phyloP scores from a whole-genome alignment of 108 stramenopile genomes.

The Cyclostephanos tholiformis region DNA sequence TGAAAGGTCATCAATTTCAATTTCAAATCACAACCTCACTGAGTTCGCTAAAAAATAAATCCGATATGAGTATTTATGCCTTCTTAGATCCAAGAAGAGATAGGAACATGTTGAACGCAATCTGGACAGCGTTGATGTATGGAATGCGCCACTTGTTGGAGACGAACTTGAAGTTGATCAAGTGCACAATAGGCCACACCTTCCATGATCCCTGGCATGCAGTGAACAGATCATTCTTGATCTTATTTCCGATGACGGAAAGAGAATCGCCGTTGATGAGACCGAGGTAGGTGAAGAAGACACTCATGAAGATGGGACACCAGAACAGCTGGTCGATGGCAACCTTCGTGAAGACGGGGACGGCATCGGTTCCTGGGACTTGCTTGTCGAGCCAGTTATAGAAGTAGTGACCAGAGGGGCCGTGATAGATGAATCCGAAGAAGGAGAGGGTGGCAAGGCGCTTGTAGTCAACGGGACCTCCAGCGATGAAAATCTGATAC shows the following conservation, averaged over 20 bases:
- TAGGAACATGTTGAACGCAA: conserved; percentile 98
- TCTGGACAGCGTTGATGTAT: conserved; percentile 97
- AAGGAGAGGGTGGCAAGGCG: conserved; percentile 91
- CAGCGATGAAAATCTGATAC: conserved; percentile 87
- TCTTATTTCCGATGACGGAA: conserved; percentile 84
- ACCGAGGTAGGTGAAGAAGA: conserved; percentile 98
- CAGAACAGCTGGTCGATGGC: conserved; percentile 94
- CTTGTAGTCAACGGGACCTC: conserved; percentile 91
- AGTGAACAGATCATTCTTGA: conserved; percentile 90
- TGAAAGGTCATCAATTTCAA: not conserved
- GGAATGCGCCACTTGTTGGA: conserved; percentile 94
- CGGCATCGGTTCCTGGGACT: conserved; percentile 82
- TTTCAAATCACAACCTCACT: not conserved
- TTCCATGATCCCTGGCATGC: conserved; percentile 98
- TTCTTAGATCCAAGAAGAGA: conserved; percentile 94
- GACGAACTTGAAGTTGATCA: conserved; percentile 97
- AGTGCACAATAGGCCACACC: conserved; percentile 97
- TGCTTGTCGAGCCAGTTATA: conserved; percentile 96
- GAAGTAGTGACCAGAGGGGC: conserved; percentile 98
- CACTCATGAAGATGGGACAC: conserved; percentile 96
- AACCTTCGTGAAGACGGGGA: conserved; percentile 88
- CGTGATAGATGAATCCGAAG: conserved; percentile 97
- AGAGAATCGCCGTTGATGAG: conserved; percentile 91
- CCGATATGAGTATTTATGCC: conserved; percentile 25
- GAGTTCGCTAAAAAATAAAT: no score